Conservation (phyloP, 2,329 filamentous ascomycete species). For the Ceratocystis ficicola region DNA sequence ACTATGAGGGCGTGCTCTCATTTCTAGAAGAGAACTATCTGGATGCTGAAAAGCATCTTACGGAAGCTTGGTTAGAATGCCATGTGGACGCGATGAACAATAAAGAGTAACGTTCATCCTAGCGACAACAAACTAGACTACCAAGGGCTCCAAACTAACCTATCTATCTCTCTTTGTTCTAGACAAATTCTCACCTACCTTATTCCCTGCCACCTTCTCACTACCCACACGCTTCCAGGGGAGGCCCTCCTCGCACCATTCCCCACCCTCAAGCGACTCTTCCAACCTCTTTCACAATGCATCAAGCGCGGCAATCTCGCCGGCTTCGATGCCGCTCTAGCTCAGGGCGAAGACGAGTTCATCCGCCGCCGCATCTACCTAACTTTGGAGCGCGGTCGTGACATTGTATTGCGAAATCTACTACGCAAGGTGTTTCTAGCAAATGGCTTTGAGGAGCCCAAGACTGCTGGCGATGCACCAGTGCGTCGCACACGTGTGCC, state of each 20-base stretch:
- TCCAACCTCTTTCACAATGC: slow-evolving; percentile 62
- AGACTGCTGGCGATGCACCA: slow-evolving; percentile 54
- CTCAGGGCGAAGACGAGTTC: slow-evolving; percentile 78
- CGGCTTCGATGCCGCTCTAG: slow-evolving; percentile 71
- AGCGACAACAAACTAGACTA: neutral
- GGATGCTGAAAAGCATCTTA: slow-evolving; percentile 69
- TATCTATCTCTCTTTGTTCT: neutral
- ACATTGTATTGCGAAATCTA: slow-evolving; percentile 83
- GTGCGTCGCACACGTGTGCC: slow-evolving; percentile 66
- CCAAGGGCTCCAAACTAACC: slow-evolving; percentile 24
- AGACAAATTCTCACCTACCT: slow-evolving; percentile 77
- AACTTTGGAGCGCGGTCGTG: slow-evolving; percentile 80
- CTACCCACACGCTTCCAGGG: slow-evolving; percentile 71
- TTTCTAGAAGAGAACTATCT: slow-evolving; percentile 91
- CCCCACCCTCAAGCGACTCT: slow-evolving; percentile 63
- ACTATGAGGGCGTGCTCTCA: slow-evolving; percentile 84
- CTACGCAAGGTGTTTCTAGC: slow-evolving; percentile 81
- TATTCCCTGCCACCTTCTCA: slow-evolving; percentile 84
- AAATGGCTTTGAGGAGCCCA: slow-evolving; percentile 67
- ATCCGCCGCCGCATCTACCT: slow-evolving; percentile 89
- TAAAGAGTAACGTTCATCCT: slow-evolving; percentile 50
- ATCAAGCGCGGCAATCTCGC: slow-evolving; percentile 74
- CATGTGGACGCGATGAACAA: slow-evolving; percentile 59
- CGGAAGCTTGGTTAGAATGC: slow-evolving; percentile 71
- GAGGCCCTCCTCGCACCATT: slow-evolving; percentile 58